Evolutionary conservation across 768 basidiomycete species (phyloP).

Genomic region (Russula ochroleuca): DNA sequence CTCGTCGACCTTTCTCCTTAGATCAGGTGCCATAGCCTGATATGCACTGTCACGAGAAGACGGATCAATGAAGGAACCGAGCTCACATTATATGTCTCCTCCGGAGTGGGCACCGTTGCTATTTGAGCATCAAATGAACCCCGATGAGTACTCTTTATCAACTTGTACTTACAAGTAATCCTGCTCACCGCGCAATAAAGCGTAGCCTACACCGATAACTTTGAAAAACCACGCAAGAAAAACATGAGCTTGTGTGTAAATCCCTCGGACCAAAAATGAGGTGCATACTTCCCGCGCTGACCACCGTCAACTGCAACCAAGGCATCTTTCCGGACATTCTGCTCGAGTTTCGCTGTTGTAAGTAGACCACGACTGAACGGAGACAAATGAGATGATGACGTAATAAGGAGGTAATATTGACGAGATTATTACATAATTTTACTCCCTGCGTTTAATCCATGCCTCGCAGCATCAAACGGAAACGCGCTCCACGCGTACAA

Average conservation of each 20-base stretch:
- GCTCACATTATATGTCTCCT: constrained; percentile 37
- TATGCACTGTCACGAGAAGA: not conserved
- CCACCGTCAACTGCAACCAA: constrained; percentile 33
- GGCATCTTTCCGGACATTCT: constrained; percentile 34
- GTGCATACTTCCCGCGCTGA: constrained; percentile 32
- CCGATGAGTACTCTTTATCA: not conserved
- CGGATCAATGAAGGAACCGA: not conserved
- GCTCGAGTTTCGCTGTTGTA: not conserved
- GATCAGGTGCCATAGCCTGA: constrained; percentile 39
- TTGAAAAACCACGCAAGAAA: not conserved
- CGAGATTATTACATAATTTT: constrained; percentile 6
- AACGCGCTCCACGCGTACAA: constrained; percentile 15
- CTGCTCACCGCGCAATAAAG: constrained; percentile 33
- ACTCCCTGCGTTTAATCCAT: not conserved
- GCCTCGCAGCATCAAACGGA: constrained; percentile 21
- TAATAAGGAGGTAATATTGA: not conserved
- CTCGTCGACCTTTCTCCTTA: constrained; percentile 38
- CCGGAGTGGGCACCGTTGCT: constrained; percentile 36
- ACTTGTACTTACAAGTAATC: not conserved
- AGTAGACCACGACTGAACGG: too few species aligned
- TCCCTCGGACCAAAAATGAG: not conserved
- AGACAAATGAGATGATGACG: not conserved
- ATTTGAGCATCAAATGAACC: not conserved
- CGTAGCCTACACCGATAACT: constrained; percentile 37
- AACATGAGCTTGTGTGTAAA: not conserved